A percentile compares a stretch with the other conserved stretches of the same genome.
Evolutionary conservation across 306 rosid genomes (phyloP).

Genomic region (Prunus salicina): DNA sequence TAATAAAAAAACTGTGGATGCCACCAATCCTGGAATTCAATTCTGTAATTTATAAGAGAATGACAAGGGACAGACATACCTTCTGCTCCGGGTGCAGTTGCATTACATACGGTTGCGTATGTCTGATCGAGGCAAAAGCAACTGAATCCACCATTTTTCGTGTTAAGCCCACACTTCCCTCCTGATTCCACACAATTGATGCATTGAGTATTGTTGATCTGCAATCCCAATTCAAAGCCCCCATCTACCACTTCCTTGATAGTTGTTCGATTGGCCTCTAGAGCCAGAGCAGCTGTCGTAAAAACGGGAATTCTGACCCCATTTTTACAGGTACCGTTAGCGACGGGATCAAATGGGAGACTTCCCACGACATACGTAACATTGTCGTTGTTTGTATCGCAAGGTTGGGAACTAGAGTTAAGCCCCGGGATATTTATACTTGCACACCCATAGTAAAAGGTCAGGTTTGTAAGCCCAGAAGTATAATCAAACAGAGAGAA

Average conservation of each 20-base stretch:
- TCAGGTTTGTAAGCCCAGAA: neutral
- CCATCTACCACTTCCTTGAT: fast-evolving
- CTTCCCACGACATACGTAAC: too few relatives aligned
- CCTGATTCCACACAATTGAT: neutral
- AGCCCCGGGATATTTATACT: too few relatives aligned
- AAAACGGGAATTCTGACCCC: too few relatives aligned
- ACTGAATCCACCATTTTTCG: too few relatives aligned
- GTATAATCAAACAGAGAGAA: neutral
- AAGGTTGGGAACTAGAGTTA: too few relatives aligned
- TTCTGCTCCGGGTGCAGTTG: neutral
- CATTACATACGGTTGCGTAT: too few relatives aligned
- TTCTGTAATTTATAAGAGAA: neutral
- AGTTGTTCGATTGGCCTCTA: fast-evolving
- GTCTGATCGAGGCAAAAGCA: too few relatives aligned
- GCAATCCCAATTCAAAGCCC: neutral
- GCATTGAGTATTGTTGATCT: fast-evolving
- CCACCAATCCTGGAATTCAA: neutral
- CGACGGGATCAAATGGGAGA: too few relatives aligned
- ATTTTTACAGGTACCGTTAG: too few relatives aligned
- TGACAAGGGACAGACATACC: neutral
- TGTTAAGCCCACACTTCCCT: neutral
- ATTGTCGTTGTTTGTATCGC: too few relatives aligned
- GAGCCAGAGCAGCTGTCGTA: neutral
- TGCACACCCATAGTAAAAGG: neutral
- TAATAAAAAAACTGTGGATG: too few relatives aligned